phyloP scores from a whole-genome alignment of 2,329 filamentous ascomycete genomes.

The Beauveria sp. region DNA sequence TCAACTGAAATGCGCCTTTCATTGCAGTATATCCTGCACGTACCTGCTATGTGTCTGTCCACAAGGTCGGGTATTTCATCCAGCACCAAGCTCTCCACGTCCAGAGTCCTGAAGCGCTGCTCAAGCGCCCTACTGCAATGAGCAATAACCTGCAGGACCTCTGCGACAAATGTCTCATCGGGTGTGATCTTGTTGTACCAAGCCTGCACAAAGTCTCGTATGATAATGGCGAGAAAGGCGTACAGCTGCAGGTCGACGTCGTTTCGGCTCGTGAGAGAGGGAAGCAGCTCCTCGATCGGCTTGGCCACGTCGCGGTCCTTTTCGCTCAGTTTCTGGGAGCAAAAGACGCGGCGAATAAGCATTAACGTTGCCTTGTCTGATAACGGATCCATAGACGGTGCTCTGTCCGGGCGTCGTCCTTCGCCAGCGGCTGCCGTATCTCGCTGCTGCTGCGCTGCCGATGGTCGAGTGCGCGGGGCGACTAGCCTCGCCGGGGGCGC shows the following conservation, averaged over 20 bases:
- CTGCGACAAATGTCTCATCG: conserved; percentile 79
- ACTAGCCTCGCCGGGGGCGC: conserved; percentile 8
- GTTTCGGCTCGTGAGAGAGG: conserved; percentile 88
- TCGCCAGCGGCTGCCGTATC: conserved; percentile 17
- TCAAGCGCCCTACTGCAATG: conserved; percentile 86
- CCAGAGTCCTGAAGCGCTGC: conserved; percentile 73
- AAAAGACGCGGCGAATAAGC: conserved; percentile 78
- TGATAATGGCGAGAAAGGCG: conserved; percentile 79
- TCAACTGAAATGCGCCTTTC: background rate
- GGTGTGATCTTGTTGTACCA: conserved; percentile 94
- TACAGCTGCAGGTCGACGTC: conserved; percentile 92
- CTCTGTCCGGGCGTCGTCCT: conserved; percentile 26
- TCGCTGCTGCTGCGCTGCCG: conserved; percentile 16
- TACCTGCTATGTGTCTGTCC: conserved; percentile 73
- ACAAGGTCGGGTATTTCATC: conserved; percentile 83
- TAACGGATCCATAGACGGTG: conserved; percentile 41
- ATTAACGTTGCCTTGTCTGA: conserved; percentile 73
- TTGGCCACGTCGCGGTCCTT: conserved; percentile 40
- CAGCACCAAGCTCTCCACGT: conserved; percentile 73
- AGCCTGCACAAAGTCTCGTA: conserved; percentile 81
- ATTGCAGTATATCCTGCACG: conserved; percentile 14
- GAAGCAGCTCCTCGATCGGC: conserved; percentile 74
- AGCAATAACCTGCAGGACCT: conserved; percentile 83
- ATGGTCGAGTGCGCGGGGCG: conserved; percentile 11
- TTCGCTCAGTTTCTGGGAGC: conserved; percentile 59